Conservation (phyloP, 1,284 basidiomycete genomes). For the Quambalaria eucalypti region DNA sequence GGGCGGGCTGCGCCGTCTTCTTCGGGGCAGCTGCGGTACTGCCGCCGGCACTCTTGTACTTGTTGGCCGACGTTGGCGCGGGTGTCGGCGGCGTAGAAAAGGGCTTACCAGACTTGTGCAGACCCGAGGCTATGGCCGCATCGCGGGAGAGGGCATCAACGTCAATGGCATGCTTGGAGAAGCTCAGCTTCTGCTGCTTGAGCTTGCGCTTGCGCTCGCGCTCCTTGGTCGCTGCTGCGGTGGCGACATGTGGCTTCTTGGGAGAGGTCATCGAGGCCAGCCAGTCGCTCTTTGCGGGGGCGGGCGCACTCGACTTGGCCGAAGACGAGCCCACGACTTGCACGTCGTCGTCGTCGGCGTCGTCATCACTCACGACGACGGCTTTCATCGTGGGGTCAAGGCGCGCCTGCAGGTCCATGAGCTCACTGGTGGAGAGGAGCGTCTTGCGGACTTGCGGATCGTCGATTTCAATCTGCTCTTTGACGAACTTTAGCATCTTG, state of each 20-base stretch:
- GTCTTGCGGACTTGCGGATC: slow-evolving; percentile 23
- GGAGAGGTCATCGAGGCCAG: not conserved
- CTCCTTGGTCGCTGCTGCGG: not conserved
- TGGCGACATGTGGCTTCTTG: too few species aligned
- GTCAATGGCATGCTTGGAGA: slow-evolving; percentile 22
- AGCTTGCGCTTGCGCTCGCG: slow-evolving; percentile 18
- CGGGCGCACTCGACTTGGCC: not conserved
- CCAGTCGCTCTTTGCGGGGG: not conserved
- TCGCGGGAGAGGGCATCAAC: too few species aligned
- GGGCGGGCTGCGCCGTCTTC: not conserved
- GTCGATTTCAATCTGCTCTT: slow-evolving; percentile 32
- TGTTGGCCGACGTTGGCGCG: slow-evolving; percentile 21
- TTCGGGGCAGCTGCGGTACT: not conserved
- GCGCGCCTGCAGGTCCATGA: slow-evolving; percentile 27
- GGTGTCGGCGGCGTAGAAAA: not conserved
- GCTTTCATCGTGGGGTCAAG: slow-evolving; percentile 14
- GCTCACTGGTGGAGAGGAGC: slow-evolving; percentile 28
- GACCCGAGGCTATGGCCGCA: too few species aligned
- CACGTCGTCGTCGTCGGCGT: slow-evolving; percentile 14
- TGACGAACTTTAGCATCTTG: slow-evolving; percentile 33
- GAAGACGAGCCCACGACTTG: too few species aligned
- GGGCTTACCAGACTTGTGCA: not conserved
- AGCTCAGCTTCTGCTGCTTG: slow-evolving; percentile 33
- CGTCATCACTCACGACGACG: slow-evolving; percentile 21
- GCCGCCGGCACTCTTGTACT: slow-evolving; percentile 12